These are phyloP conservation scores for Pseudogymnoascus sp. DNA, from an alignment of 2,329 filamentous ascomycete species.

Conservation along the genomic window DNA sequence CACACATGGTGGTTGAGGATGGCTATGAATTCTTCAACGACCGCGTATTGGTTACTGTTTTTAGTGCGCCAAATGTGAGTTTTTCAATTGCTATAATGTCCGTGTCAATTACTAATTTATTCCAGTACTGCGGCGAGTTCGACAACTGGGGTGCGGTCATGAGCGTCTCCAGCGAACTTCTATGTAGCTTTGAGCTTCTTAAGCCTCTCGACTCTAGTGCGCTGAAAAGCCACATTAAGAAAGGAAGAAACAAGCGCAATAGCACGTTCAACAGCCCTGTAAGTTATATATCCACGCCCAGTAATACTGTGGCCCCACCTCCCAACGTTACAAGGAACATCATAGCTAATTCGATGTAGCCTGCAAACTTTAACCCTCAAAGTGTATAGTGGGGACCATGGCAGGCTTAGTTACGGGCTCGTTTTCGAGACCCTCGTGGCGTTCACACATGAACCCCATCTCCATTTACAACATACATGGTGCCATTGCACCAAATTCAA, in stretches of 20 bases:
- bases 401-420: neutral
- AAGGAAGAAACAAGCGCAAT: conserved; percentile 87
- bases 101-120: neutral
- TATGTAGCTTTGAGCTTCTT: conserved; percentile 94
- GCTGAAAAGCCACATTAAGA: conserved; percentile 98
- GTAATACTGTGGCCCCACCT: neutral
- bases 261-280: conserved; percentile 87
- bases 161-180: conserved; percentile 86
- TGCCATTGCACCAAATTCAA: neutral
- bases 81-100: neutral
- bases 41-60: conserved; percentile 88
- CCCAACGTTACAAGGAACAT: neutral
- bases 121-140: conserved; percentile 92
- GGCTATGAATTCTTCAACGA: conserved; percentile 99
- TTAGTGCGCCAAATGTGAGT: conserved; percentile 92
- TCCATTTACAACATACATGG: conserved; percentile 1
- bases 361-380: conserved; percentile 13
- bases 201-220: conserved; percentile 95
- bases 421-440: neutral
- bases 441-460: neutral
- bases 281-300: conserved; percentile 5
- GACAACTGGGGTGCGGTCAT: conserved; percentile 99
- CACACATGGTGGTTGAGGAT: conserved; percentile 98
- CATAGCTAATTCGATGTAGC: conserved; percentile 8
- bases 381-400: conserved; percentile 7